Evolutionary conservation across 2,329 filamentous ascomycete species (phyloP).

Genomic region (Aspergillus calidoustus): DNA sequence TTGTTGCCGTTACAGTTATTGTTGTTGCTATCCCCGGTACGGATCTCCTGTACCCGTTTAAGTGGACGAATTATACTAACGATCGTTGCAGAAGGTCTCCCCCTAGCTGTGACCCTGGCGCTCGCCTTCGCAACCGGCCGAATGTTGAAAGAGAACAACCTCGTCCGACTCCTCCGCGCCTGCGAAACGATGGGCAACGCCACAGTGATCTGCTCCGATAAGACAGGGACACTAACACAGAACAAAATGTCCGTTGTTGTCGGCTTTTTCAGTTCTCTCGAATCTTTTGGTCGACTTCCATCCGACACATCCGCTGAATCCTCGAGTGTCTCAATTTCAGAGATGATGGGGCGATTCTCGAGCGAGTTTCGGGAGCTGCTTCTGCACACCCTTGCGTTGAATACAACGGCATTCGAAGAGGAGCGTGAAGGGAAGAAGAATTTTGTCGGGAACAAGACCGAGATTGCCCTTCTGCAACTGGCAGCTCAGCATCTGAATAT

Average conservation of each 20-base stretch:
- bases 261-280: slow-evolving; percentile 66
- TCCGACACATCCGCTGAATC: slow-evolving; percentile 59
- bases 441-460: slow-evolving; percentile 79
- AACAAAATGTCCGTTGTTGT: slow-evolving; percentile 79
- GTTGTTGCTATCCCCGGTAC: slow-evolving; percentile 72
- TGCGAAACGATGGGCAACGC: slow-evolving; percentile 84
- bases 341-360: slow-evolving; percentile 37
- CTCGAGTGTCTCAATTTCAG: slow-evolving; percentile 43
- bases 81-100: slow-evolving; percentile 64
- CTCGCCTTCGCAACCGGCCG: slow-evolving; percentile 76
- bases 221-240: slow-evolving; percentile 75
- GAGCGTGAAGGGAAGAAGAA: slow-evolving; percentile 68
- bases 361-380: slow-evolving; percentile 40
- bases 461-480: slow-evolving; percentile 72
- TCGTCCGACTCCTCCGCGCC: slow-evolving; percentile 75
- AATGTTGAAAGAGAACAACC: slow-evolving; percentile 77
- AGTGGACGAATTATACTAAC: slow-evolving; percentile 8
- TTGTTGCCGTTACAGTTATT: slow-evolving; percentile 80
- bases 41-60: background rate
- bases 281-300: slow-evolving; percentile 49
- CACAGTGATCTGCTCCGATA: slow-evolving; percentile 79
- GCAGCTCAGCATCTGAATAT: slow-evolving; percentile 70
- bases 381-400: slow-evolving; percentile 48
- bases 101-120: slow-evolving; percentile 75
- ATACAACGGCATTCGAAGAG: slow-evolving; percentile 76